Conservation (phyloP, 768 basidiomycete genomes). For the Lanmaoa pseudosensibilis region DNA sequence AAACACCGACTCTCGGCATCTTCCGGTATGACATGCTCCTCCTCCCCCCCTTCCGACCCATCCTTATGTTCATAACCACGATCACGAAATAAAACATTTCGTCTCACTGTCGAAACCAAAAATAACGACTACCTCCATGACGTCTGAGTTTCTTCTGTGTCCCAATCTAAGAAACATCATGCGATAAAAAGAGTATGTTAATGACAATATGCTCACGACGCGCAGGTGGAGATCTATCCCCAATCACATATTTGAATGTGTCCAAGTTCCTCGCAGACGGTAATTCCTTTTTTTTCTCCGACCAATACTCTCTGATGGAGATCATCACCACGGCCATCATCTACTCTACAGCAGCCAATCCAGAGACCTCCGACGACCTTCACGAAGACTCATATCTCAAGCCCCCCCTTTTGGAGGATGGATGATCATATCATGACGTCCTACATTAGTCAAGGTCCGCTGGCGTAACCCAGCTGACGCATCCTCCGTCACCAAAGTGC, state of each 20-base stretch:
- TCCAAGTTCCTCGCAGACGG: conserved; percentile 46
- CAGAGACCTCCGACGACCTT: background rate
- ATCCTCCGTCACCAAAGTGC: conserved; percentile 3
- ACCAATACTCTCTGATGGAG: conserved; percentile 26
- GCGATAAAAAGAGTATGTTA: conserved; percentile 17
- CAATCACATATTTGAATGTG: conserved; percentile 50
- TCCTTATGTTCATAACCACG: no score
- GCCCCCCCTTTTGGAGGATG: conserved; percentile 52
- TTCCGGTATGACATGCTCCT: background rate
- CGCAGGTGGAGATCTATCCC: conserved; percentile 58
- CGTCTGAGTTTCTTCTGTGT: conserved; percentile 39
- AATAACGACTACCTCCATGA: no score
- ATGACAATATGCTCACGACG: conserved; percentile 29
- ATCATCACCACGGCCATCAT: conserved; percentile 35
- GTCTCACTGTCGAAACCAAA: no score
- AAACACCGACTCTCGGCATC: background rate
- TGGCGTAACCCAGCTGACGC: conserved; percentile 35
- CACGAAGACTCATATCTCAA: no score
- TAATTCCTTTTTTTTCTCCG: conserved; percentile 55
- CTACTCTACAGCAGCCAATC: conserved; percentile 58
- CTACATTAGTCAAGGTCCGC: conserved; percentile 45
- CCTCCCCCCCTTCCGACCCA: conserved; percentile 2
- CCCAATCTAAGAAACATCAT: conserved; percentile 33
- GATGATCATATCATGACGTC: conserved; percentile 30
- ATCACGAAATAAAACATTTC: no score